Evolutionary conservation across 176 grass and related monocot species (phyloP).

Genomic region (Aegilops speltoides): DNA sequence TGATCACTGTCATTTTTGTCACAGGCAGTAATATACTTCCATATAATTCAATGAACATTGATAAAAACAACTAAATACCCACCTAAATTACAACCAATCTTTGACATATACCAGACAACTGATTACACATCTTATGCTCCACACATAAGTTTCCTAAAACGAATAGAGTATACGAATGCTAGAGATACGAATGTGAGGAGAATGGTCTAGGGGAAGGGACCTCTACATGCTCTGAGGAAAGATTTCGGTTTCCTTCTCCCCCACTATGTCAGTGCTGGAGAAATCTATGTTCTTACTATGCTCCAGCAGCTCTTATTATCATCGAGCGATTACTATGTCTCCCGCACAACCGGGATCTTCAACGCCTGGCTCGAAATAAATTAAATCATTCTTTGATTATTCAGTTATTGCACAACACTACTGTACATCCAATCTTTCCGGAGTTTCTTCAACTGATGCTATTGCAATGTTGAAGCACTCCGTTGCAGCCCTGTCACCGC

Average conservation of each 20-base stretch:
- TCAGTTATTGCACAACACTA: slow-evolving; percentile 40
- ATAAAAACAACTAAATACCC: slow-evolving; percentile 17
- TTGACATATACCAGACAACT: slow-evolving; percentile 48
- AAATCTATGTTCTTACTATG: slow-evolving; percentile 32
- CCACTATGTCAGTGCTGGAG: slow-evolving; percentile 38
- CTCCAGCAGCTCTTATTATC: slow-evolving; percentile 39
- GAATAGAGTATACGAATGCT: slow-evolving; percentile 33
- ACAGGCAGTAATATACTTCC: slow-evolving; percentile 1
- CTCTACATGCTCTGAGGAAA: slow-evolving; percentile 20
- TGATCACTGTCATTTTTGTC: neutral
- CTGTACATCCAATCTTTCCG: slow-evolving; percentile 26
- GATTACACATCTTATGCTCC: slow-evolving; percentile 37
- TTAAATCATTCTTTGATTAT: neutral
- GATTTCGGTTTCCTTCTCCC: slow-evolving; percentile 35
- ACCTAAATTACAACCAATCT: slow-evolving; percentile 47
- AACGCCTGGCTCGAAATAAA: slow-evolving; percentile 25
- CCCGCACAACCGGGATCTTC: neutral
- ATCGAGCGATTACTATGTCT: slow-evolving; percentile 26
- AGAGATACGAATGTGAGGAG: slow-evolving; percentile 35
- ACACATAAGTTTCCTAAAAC: slow-evolving; percentile 35
- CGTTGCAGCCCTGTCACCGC: slow-evolving; percentile 66
- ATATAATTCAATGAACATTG: slow-evolving; percentile 1
- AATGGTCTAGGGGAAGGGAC: neutral
- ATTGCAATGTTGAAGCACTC: slow-evolving; percentile 72
- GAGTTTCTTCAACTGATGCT: slow-evolving; percentile 20